These are phyloP conservation scores for Candida ulmi DNA, from an alignment of 805 yeast species.

Conservation along the genomic window DNA sequence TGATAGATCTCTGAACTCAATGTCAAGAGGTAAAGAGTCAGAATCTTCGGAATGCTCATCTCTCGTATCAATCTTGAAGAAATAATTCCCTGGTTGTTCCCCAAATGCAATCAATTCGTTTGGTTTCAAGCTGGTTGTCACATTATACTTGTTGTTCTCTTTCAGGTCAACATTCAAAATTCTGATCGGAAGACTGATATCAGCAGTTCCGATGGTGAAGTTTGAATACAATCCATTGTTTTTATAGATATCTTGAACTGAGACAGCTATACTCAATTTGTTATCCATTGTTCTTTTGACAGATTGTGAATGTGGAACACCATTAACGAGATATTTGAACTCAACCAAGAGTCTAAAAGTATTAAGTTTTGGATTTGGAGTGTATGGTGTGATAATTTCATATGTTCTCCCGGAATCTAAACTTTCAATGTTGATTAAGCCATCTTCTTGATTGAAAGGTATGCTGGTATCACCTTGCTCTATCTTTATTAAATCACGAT, in stretches of 20 bases:
- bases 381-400: conserved; percentile 29
- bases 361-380: conserved; percentile 15
- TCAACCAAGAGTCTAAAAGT: conserved; percentile 9
- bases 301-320: conserved; percentile 13
- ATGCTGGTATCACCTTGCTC: too few relatives aligned
- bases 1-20: conserved; percentile 40
- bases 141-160: conserved; percentile 28
- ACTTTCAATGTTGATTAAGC: neutral
- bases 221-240: conserved; percentile 52
- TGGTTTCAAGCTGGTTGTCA: conserved; percentile 25
- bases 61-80: conserved; percentile 43
- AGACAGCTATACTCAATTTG: conserved; percentile 57
- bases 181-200: conserved; percentile 46
- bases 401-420: conserved; percentile 8
- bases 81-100: conserved; percentile 65
- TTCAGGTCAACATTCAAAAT: conserved; percentile 38
- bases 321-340: conserved; percentile 7
- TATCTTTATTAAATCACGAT: neutral
- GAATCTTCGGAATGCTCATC: conserved; percentile 18
- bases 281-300: conserved; percentile 37
- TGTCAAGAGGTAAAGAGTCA: conserved; percentile 36
- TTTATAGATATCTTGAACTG: conserved; percentile 76
- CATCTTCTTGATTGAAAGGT: neutral
- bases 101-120: conserved; percentile 46
- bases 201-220: conserved; percentile 61